These are phyloP conservation scores for Pichia manshurica DNA, from an alignment of 805 yeast genomes.

Conservation along the genomic window DNA sequence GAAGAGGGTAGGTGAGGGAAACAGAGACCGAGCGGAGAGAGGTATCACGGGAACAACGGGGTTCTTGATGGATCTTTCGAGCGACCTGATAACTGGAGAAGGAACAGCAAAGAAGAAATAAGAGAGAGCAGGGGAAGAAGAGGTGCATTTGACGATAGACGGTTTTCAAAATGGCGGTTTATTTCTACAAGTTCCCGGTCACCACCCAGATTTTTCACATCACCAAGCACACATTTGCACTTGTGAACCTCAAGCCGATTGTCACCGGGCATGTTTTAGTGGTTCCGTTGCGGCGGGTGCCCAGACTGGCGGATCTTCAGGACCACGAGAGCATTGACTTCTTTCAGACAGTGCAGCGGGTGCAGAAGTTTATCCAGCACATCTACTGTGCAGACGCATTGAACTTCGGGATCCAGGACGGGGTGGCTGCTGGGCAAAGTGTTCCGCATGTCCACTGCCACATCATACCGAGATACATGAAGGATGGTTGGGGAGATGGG, in stretches of 20 bases:
- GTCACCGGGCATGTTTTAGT: conserved; percentile 92
- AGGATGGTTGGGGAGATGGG: conserved; percentile 59
- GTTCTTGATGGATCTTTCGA: too few relatives aligned
- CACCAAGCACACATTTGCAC: conserved; percentile 66
- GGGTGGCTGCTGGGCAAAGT: conserved; percentile 94
- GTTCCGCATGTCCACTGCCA: conserved; percentile 95
- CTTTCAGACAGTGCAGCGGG: conserved; percentile 65
- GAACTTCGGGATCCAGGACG: conserved; percentile 94
- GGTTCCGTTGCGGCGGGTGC: conserved; percentile 70
- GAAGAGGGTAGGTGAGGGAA: neutral
- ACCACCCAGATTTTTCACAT: conserved; percentile 52
- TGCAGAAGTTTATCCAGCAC: conserved; percentile 61
- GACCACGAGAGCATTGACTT: conserved; percentile 71
- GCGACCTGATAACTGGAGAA: too few relatives aligned
- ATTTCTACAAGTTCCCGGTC: conserved; percentile 50
- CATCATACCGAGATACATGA: conserved; percentile 74
- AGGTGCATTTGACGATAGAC: too few relatives aligned
- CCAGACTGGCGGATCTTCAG: conserved; percentile 63
- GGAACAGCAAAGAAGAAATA: too few relatives aligned
- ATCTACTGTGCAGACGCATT: conserved; percentile 74
- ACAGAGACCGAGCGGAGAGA: too few relatives aligned
- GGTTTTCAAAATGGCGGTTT: conserved; percentile 24
- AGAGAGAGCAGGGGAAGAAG: too few relatives aligned
- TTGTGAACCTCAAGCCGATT: conserved; percentile 88
- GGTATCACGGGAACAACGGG: too few relatives aligned